Evolutionary conservation across 495 filamentous ascomycete genomes (phyloP).

Genomic region (Saxophila tyrrhenica): DNA sequence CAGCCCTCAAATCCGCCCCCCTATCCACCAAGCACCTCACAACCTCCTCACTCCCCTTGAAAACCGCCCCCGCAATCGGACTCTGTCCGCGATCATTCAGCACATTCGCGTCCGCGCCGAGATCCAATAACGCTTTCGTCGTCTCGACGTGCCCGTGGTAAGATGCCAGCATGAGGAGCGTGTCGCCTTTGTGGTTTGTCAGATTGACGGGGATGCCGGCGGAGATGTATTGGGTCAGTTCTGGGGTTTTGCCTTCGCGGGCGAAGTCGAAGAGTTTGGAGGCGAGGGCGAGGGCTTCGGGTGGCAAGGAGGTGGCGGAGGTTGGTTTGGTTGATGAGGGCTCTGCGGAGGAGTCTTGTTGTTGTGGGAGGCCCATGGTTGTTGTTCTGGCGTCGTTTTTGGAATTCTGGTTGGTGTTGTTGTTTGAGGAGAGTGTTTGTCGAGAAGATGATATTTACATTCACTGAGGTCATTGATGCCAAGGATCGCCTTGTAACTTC

Average conservation of each 20-base stretch:
- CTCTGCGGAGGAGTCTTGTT: neutral
- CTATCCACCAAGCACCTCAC: conserved; percentile 27
- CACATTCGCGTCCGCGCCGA: conserved; percentile 29
- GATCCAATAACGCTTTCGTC: conserved; percentile 21
- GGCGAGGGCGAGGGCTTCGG: conserved; percentile 32
- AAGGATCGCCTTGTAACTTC: too few relatives aligned
- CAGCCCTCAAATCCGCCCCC: conserved; percentile 24
- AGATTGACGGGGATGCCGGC: conserved; percentile 33
- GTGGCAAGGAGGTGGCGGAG: conserved; percentile 18
- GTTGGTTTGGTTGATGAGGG: neutral
- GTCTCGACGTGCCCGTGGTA: conserved; percentile 30
- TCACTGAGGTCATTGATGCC: too few relatives aligned
- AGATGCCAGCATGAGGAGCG: conserved; percentile 32
- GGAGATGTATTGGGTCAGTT: conserved; percentile 24
- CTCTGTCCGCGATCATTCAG: conserved; percentile 32
- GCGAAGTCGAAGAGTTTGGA: conserved; percentile 33
- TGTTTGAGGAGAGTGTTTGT: too few relatives aligned
- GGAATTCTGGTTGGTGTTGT: too few relatives aligned
- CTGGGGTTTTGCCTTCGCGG: conserved; percentile 24
- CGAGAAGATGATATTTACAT: too few relatives aligned
- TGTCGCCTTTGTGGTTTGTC: conserved; percentile 33
- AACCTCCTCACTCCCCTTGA: conserved; percentile 32
- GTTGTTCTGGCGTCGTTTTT: too few relatives aligned
- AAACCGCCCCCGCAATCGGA: conserved; percentile 33
- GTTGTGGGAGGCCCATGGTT: neutral